Conservation (phyloP, 169 alveolate species). For the Cryptosporidium parvum region DNA sequence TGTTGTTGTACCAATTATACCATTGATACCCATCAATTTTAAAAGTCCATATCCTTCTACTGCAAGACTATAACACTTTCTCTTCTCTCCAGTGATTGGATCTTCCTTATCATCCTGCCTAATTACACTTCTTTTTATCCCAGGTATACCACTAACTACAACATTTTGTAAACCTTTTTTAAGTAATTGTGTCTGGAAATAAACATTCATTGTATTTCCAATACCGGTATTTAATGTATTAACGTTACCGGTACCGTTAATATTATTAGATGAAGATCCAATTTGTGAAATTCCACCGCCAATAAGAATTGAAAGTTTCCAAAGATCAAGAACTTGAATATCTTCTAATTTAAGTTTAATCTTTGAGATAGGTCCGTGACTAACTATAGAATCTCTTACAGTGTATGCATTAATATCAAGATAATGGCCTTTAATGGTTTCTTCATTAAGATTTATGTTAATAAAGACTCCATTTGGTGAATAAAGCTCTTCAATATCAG, state of each 20-base stretch:
- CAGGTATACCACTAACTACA: constrained; percentile 80
- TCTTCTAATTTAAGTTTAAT: constrained; percentile 85
- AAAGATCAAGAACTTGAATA: constrained; percentile 74
- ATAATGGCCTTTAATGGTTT: constrained; percentile 85
- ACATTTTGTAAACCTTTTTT: constrained; percentile 79
- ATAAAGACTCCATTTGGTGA: constrained; percentile 91
- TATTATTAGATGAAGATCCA: not conserved
- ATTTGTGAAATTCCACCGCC: constrained; percentile 21
- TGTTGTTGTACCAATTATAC: constrained; percentile 90
- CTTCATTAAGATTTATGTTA: constrained; percentile 87
- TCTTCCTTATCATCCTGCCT: constrained; percentile 76
- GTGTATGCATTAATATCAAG: constrained; percentile 89
- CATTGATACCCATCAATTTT: constrained; percentile 93
- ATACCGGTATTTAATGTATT: constrained; percentile 71
- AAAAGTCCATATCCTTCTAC: constrained; percentile 94
- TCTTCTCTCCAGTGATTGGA: constrained; percentile 17
- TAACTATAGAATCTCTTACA: constrained; percentile 86
- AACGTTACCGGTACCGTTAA: not conserved
- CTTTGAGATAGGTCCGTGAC: constrained; percentile 85
- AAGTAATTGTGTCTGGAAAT: constrained; percentile 81
- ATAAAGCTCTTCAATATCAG: constrained; percentile 92
- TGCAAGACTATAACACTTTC: constrained; percentile 84
- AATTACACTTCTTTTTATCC: constrained; percentile 82
- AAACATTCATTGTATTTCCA: constrained; percentile 89
- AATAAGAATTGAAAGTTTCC: constrained; percentile 77